Evolutionary conservation across 1,284 basidiomycete genomes (phyloP).

Genomic region (Neolentinus lepideus): DNA sequence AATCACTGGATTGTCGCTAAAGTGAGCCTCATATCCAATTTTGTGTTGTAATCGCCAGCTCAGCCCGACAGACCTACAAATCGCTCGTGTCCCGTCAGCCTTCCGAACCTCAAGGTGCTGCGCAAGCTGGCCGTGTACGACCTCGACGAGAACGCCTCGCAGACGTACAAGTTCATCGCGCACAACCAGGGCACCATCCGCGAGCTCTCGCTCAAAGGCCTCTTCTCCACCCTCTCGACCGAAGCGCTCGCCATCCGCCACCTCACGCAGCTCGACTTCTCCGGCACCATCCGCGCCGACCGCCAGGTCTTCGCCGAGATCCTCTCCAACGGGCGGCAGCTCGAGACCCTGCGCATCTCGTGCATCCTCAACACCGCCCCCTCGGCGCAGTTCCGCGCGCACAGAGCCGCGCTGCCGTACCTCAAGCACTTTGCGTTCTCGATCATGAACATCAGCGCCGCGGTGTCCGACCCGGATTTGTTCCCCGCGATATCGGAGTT

Average conservation of each 20-base stretch:
- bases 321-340: constrained; percentile 48
- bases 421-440: constrained; percentile 55
- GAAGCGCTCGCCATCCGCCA: constrained; percentile 49
- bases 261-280: constrained; percentile 56
- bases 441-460: constrained; percentile 35
- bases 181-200: constrained; percentile 49
- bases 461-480: constrained; percentile 47
- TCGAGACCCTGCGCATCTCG: constrained; percentile 51
- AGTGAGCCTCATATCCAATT: constrained; percentile 30
- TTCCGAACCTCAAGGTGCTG: constrained; percentile 51
- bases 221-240: constrained; percentile 48
- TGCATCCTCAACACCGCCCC: constrained; percentile 42
- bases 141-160: constrained; percentile 24
- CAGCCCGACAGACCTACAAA: constrained; percentile 49
- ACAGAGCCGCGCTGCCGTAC: constrained; percentile 41
- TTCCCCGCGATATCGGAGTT: constrained; percentile 65
- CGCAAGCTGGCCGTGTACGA: constrained; percentile 49
- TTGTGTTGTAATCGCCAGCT: too few relatives aligned
- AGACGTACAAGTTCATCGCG: constrained; percentile 39
- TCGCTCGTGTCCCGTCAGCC: constrained; percentile 40
- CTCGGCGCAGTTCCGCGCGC: constrained; percentile 41
- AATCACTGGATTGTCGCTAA: constrained; percentile 45
- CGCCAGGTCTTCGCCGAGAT: constrained; percentile 50
- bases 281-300: constrained; percentile 44
- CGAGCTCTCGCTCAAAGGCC: constrained; percentile 46